Evolutionary conservation across 352 stramenopile species (phyloP), one percentile per base, ranked within the genome.

Genomic region (Peronospora farinosa): DNA sequence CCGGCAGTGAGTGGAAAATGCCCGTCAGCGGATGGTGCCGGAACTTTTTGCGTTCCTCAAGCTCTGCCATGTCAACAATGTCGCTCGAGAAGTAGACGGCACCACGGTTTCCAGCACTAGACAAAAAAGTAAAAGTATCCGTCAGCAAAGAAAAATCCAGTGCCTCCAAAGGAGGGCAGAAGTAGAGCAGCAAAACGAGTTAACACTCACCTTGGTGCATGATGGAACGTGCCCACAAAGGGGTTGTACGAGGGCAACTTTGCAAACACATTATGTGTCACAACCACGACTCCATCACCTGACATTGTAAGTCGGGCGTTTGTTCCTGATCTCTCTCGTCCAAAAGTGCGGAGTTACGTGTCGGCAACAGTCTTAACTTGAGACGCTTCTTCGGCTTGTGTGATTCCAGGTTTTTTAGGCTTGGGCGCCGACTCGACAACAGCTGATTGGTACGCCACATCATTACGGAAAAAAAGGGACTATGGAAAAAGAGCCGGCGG

Each of bases 21-120:
- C 84, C 84, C 28, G 83, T 92, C 11, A 92, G 74, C 47, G 84
- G 84, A 57, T 95, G 74, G 53, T 95, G 80, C 8, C 83, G 82
- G 31, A 88, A 89, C 53, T 92, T 92, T 63, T 95, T 95, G 51
- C 80, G 82, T 60, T 95, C 80, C 58, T 95, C 82, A 9, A 92
- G 74, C 60, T 95, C 84, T 39, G 76, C 81, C 74, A 91, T 90
- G 56, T 81, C 76, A 27, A 95, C 81, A 36, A 95, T 92, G 51
- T 95, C 81, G 32, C 74, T 84, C 2, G 82, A 90, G 50, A 95
- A 95, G 61, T 93, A 95, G 39, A 87, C 72, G 12, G 84, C 84
- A 30, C 84, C 83, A 9, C 82, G 79, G 54, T 95, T 95, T 6
- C 84, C 84, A 33, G 84, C 84, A 47, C 81, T 89, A 27, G 12